Conservation (phyloP, 805 yeast genomes). For the Suhomyces sp. region DNA sequence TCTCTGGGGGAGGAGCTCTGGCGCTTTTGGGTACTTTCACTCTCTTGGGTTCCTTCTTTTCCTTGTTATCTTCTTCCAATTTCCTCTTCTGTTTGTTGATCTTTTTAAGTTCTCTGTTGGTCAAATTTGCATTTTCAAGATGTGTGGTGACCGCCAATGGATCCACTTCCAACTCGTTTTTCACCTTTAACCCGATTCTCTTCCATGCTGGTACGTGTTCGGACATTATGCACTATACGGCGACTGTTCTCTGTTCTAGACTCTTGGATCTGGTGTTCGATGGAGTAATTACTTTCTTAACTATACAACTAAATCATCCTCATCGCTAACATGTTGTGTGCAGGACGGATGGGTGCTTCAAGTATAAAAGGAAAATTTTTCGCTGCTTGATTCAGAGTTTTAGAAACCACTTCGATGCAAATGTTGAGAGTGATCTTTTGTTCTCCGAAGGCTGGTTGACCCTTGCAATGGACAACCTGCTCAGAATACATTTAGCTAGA, state of each 20-base stretch:
- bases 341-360: no score
- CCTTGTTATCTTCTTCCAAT: slow-evolving; percentile 18
- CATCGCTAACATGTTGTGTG: no score
- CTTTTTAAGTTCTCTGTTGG: slow-evolving; percentile 45
- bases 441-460: slow-evolving; percentile 2
- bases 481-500: slow-evolving; percentile 29
- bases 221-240: slow-evolving; percentile 7
- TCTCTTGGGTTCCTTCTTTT: slow-evolving; percentile 67
- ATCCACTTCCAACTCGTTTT: slow-evolving; percentile 45
- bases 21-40: slow-evolving; percentile 66
- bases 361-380: no score
- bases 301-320: no score
- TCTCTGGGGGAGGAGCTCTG: slow-evolving; percentile 71
- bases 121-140: slow-evolving; percentile 42
- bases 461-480: slow-evolving; percentile 8
- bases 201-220: slow-evolving; percentile 77
- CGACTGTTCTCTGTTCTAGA: no score
- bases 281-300: no score
- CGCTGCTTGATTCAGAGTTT: no score
- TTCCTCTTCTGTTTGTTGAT: slow-evolving; percentile 34
- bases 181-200: slow-evolving; percentile 65
- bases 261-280: no score
- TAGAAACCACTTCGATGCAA: no score
- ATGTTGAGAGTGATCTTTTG: slow-evolving; percentile 1
- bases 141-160: slow-evolving; percentile 46